These are phyloP conservation scores for Penicillium longicatenatum DNA, from an alignment of 495 filamentous ascomycete genomes.

Conservation along the genomic window DNA sequence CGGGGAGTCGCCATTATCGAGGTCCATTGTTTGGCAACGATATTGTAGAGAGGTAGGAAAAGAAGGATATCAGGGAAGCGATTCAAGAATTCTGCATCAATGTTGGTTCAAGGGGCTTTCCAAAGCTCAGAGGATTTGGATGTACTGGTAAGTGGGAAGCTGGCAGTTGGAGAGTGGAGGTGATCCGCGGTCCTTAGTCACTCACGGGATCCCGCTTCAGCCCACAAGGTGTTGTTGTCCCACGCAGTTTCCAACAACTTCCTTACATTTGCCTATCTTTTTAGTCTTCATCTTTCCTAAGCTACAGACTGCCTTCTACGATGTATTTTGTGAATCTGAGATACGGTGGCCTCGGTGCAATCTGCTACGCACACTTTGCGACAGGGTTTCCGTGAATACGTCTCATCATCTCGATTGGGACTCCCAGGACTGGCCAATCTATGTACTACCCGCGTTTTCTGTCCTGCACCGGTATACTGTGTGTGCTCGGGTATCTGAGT, in stretches of 20 bases:
- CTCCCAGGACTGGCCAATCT: slow-evolving; percentile 11
- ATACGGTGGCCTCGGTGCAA: not conserved
- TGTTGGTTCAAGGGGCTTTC: slow-evolving; percentile 14
- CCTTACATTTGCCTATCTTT: not conserved
- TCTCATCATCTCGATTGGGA: slow-evolving; percentile 24
- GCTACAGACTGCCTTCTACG: not conserved
- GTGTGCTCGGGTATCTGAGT: not conserved
- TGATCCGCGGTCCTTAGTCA: slow-evolving; percentile 37
- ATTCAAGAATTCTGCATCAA: slow-evolving; percentile 5
- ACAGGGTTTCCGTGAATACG: not conserved
- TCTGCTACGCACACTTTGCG: not conserved
- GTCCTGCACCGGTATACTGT: slow-evolving; percentile 3
- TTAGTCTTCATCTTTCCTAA: not conserved
- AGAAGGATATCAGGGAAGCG: slow-evolving; percentile 12
- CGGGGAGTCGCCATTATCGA: slow-evolving; percentile 67
- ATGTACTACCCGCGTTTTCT: slow-evolving; percentile 4
- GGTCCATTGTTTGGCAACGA: slow-evolving; percentile 49
- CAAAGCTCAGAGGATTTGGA: slow-evolving; percentile 6
- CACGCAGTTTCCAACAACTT: not conserved
- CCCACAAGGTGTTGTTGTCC: slow-evolving; percentile 13
- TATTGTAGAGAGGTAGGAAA: slow-evolving; percentile 5
- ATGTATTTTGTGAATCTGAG: not conserved
- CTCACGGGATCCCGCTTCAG: slow-evolving; percentile 27
- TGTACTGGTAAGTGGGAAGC: slow-evolving; percentile 19
- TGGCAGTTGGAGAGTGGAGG: slow-evolving; percentile 34